Evolutionary conservation across 1,284 basidiomycete species (phyloP).

Genomic region (Cystobasidiaceae sp.): DNA sequence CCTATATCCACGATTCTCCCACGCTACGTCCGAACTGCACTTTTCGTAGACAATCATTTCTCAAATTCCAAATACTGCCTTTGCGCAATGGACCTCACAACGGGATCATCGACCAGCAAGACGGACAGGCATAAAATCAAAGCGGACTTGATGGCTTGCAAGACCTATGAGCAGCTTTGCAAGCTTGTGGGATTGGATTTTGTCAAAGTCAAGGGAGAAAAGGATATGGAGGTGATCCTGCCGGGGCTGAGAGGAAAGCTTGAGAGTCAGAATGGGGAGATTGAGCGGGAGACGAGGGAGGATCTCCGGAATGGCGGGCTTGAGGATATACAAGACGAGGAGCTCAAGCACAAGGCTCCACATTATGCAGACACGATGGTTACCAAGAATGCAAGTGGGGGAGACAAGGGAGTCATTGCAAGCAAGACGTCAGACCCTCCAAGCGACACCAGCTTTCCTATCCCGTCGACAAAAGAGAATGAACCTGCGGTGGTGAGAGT

Average conservation of each 20-base stretch:
- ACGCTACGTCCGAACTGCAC: slow-evolving; percentile 64
- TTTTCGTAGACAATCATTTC: slow-evolving; percentile 56
- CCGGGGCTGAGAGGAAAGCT: slow-evolving; percentile 16
- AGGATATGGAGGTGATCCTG: slow-evolving; percentile 4
- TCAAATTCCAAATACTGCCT: slow-evolving; percentile 88
- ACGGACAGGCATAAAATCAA: slow-evolving; percentile 58
- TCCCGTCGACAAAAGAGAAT: slow-evolving; percentile 1
- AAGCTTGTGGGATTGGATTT: slow-evolving; percentile 52
- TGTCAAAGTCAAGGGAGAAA: slow-evolving; percentile 7
- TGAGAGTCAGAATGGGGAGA: slow-evolving; percentile 27
- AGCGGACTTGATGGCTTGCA: slow-evolving; percentile 58
- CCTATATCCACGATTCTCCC: slow-evolving; percentile 68
- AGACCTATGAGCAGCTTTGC: slow-evolving; percentile 60
- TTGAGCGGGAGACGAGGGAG: slow-evolving; percentile 25
- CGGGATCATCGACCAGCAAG: slow-evolving; percentile 51
- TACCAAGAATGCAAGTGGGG: no score
- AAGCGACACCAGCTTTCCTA: no score
- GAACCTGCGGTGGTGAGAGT: no score
- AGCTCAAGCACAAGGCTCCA: no score
- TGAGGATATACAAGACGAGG: no score
- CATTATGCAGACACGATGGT: no score
- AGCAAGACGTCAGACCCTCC: no score
- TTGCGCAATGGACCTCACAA: slow-evolving; percentile 45
- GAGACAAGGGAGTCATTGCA: no score
- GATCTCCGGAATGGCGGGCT: no score